Percentiles rank a stretch among this genome's conserved stretches.
Evolutionary conservation across 139 green algal genomes (phyloP).

Genomic region (Tetradesmus obliquus): DNA sequence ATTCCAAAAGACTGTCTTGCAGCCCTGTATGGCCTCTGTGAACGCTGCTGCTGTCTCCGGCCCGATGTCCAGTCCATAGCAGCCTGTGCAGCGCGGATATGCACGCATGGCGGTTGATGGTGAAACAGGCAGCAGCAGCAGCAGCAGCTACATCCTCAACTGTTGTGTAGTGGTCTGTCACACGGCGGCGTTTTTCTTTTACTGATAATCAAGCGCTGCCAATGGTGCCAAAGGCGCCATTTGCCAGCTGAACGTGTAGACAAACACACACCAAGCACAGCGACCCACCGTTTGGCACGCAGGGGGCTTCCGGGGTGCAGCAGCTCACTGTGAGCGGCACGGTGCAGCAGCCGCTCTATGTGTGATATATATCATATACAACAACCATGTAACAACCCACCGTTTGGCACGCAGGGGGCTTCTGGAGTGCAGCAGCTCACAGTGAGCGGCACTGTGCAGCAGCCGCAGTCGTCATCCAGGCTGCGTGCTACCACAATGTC

Average conservation of each 20-base stretch:
- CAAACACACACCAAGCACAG: background rate
- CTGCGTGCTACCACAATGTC: slow-evolving; percentile 57
- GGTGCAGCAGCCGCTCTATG: slow-evolving; percentile 19
- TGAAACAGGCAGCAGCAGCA: background rate
- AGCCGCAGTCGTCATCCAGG: slow-evolving; percentile 46
- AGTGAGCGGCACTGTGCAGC: slow-evolving; percentile 47
- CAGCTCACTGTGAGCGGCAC: slow-evolving; percentile 52
- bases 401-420: slow-evolving; percentile 56
- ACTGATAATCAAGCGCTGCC: background rate
- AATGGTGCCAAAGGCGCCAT: no score
- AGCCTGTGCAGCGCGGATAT: slow-evolving; percentile 27
- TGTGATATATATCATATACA: background rate
- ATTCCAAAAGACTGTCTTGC: slow-evolving; percentile 73
- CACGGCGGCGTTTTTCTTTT: no score
- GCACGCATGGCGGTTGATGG: background rate
- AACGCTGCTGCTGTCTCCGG: slow-evolving; percentile 48
- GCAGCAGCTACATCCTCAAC: background rate
- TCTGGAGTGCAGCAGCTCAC: slow-evolving; percentile 57
- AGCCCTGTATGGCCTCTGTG: slow-evolving; percentile 41
- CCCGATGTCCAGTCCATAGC: slow-evolving; percentile 66
- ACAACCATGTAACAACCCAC: slow-evolving; percentile 2
- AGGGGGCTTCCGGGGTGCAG: slow-evolving; percentile 58
- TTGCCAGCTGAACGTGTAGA: background rate
- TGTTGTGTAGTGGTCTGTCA: no score
- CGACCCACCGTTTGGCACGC: slow-evolving; percentile 49